Evolutionary conservation across 768 basidiomycete species (phyloP), one percentile per base, ranked within the genome.

Genomic region (Cyclocybe aegerita): DNA sequence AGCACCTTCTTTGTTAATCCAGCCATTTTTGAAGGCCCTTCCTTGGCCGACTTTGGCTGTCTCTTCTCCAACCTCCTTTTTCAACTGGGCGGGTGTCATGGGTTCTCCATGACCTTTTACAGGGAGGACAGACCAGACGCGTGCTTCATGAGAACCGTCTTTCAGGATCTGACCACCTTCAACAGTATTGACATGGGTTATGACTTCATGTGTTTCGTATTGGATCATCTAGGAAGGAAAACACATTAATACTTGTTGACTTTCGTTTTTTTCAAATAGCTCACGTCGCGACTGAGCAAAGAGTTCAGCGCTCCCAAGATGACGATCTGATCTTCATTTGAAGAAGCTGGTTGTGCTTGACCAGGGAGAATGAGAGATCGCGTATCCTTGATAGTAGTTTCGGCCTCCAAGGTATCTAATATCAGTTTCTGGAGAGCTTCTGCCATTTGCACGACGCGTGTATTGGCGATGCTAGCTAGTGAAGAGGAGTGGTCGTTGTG

Each of bases 1-100:
- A 55, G 82, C 80, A 7, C 90, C 92, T 56, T 96, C 89, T 68
- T 98, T 98, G 15, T 76, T 79, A 54, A 98, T 93, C 97, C 97
- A 99, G 49, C 89, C 90, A 60, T 90, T 93, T 74, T 95, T 98
- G 80, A 99, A 97, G 14, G 96, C 97, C 56, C 89, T 82, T 7
- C 88, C 88, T 72, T 98, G 97, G 0, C 97, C 97, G 50, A 98
- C 81, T 71, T 95, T 97, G 11, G 92, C 86, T 6, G 83, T 79
- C 60, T 97, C 93, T 50, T 90, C 88, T 10, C 96, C 96, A 10
- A 98, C 80, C 51, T 68, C 67, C 53, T 80, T 78, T 69, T 89
- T 90, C 10, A 98, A 74, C 50, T 89, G 81, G 41, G 74, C 80
- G 0, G 81, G 75, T 4, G 81, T 78, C 34, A 96, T 52, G 7